Evolutionary conservation across 495 filamentous ascomycete species (phyloP), one percentile per base, ranked within the genome.

Genomic region (Penicillium chermesinum): DNA sequence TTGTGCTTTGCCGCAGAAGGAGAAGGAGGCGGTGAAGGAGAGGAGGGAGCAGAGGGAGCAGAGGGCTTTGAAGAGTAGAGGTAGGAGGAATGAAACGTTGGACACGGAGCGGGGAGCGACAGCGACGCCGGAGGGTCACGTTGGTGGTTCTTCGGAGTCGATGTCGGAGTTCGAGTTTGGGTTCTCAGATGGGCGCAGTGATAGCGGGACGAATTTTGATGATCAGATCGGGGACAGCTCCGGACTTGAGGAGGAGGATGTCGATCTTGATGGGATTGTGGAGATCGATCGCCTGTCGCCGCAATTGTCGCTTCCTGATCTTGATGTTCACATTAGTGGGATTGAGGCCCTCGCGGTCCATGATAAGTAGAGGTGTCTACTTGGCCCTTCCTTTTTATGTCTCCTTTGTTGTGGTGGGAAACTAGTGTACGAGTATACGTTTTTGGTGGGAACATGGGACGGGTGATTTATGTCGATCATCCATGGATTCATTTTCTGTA

Each of bases 141-240:
- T 38, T 38, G 14, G 14, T 38, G 35, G 8, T 41, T 14, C 22
- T 15, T 49, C 45, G 10, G 54, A 48, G 14, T 58, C 59, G 3
- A 51, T 54, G 25, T 63, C 59, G 2, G 57, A 58, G 2, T 61
- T 61, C 34, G 54, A 63, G 46, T 63, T 63, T 41, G 60, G 57
- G 7, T 58, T 63, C 32, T 44, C 44, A 8, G 52, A 52, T 36
- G 42, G 12, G 13, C 39, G 12, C 2, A 58, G 57, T 58, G 57
- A 52, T 36, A 58, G 54, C 36, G 54, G 58, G 17, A 49, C 44
- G 2, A 37, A 36, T 44, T 16, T 34, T n/a, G 40, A 50, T 1
- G 40, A 53, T 9, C 15, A 22, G 9, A 35, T 44, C 34, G 15
- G 18, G 15, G 19, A 40, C 34, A 38, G 45, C 10, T 18, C 32